These are phyloP conservation scores for Rhodotorula toruloides DNA, from an alignment of 768 basidiomycete genomes.

Conservation along the genomic window DNA sequence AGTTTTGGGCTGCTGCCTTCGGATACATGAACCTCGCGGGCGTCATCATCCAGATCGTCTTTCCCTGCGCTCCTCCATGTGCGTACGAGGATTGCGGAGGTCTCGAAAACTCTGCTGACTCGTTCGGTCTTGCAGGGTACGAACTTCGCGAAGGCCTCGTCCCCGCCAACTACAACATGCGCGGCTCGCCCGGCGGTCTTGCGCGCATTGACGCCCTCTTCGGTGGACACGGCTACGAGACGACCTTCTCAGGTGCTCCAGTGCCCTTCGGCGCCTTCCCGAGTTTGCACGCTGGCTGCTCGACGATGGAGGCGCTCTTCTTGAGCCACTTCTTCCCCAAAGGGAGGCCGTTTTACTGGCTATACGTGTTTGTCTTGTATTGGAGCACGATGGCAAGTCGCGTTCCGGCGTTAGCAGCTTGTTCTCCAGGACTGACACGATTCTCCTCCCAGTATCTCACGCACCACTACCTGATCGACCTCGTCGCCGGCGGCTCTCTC, in stretches of 20 bases:
- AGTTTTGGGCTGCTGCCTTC: conserved; percentile 78
- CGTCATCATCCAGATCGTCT: conserved; percentile 76
- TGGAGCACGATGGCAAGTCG: conserved; percentile 92
- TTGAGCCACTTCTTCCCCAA: conserved; percentile 88
- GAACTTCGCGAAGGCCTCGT: conserved; percentile 94
- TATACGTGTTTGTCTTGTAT: conserved; percentile 77
- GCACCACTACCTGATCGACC: conserved; percentile 97
- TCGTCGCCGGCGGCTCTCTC: conserved; percentile 87
- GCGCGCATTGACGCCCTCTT: conserved; percentile 86
- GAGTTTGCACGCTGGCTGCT: conserved; percentile 80
- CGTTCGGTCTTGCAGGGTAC: conserved; percentile 58
- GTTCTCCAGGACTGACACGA: background rate
- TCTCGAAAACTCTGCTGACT: background rate
- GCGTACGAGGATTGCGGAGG: conserved; percentile 35
- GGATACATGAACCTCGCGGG: conserved; percentile 89
- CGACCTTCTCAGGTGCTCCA: conserved; percentile 76
- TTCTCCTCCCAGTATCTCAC: conserved; percentile 63
- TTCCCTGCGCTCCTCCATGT: conserved; percentile 86
- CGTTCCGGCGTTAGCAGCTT: background rate
- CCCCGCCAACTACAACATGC: conserved; percentile 85
- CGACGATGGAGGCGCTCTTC: conserved; percentile 88
- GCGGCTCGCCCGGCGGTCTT: conserved; percentile 87
- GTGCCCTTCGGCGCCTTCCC: conserved; percentile 97
- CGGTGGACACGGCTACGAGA: conserved; percentile 67
- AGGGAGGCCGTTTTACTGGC: conserved; percentile 53